phyloP scores from a whole-genome alignment of 306 rosid genomes.

The Canavalia ensiformis region DNA sequence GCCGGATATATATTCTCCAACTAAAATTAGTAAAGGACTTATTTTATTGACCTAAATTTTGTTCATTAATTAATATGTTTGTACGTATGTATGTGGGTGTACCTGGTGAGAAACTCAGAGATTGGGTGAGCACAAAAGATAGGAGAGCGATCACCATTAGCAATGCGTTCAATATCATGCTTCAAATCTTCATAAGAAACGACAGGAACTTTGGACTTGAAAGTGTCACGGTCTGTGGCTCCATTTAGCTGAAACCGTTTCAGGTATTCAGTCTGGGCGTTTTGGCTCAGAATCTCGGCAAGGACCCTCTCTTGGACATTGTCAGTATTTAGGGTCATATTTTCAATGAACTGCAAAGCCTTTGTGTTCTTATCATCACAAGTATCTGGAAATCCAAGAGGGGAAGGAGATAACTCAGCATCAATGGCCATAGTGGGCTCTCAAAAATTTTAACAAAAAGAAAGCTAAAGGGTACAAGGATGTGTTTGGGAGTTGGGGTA shows the following conservation, averaged over 20 bases:
- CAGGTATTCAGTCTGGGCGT: conserved; percentile 76
- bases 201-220: conserved; percentile 75
- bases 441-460: background rate
- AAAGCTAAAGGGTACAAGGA: background rate
- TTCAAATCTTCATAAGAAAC: conserved; percentile 79
- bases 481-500: background rate
- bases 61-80: too few relatives aligned
- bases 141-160: conserved; percentile 83
- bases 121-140: conserved; percentile 76
- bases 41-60: too few relatives aligned
- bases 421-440: conserved; percentile 58
- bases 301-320: conserved; percentile 63
- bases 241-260: conserved; percentile 65
- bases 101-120: conserved; percentile 94
- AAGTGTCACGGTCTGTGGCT: conserved; percentile 69
- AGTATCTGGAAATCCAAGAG: conserved; percentile 49
- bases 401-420: conserved; percentile 47
- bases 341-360: conserved; percentile 75
- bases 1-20: too few relatives aligned
- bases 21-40: too few relatives aligned
- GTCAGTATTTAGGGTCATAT: conserved; percentile 63
- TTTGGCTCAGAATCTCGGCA: conserved; percentile 65
- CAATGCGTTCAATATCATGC: conserved; percentile 78
- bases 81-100: background rate
- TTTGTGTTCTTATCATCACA: conserved; percentile 62